phyloP scores from a whole-genome alignment of 2,329 filamentous ascomycete genomes.

The Fusarium vanettenii region DNA sequence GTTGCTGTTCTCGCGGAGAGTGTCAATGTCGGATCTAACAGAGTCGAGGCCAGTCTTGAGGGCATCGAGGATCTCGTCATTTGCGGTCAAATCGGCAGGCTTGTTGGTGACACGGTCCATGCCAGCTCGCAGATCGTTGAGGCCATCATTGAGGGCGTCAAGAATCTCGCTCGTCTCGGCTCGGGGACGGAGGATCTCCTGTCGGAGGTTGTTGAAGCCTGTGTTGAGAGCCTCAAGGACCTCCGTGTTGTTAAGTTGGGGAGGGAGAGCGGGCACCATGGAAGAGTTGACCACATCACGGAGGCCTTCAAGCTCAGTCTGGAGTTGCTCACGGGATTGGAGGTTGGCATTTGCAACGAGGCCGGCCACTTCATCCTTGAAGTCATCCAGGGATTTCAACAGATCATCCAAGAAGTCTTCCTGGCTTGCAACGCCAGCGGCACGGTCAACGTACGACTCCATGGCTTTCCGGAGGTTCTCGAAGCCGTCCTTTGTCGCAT shows the following conservation, averaged over 20 bases:
- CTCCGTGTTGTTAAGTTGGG: constrained; percentile 65
- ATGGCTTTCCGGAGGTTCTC: constrained; percentile 84
- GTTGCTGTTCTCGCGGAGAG: constrained; percentile 71
- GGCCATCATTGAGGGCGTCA: constrained; percentile 88
- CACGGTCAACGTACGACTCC: constrained; percentile 81
- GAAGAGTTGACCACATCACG: constrained; percentile 80
- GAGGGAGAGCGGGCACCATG: constrained; percentile 67
- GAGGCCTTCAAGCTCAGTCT: constrained; percentile 84
- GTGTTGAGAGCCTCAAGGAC: constrained; percentile 77
- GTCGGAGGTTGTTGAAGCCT: constrained; percentile 79
- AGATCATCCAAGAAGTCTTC: constrained; percentile 82
- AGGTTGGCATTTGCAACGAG: constrained; percentile 64
- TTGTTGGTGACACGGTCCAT: constrained; percentile 84
- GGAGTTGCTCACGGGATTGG: constrained; percentile 72
- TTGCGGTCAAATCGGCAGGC: constrained; percentile 83
- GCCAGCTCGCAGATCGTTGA: constrained; percentile 79
- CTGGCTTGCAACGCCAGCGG: constrained; percentile 75
- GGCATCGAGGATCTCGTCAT: constrained; percentile 89
- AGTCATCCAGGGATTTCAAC: constrained; percentile 72
- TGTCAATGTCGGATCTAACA: constrained; percentile 82
- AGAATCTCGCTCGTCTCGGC: constrained; percentile 87
- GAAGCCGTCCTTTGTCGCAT: constrained; percentile 87
- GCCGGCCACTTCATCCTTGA: constrained; percentile 73
- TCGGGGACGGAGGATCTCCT: constrained; percentile 76
- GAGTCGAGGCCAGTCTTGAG: constrained; percentile 84